These are phyloP conservation scores for Colletotrichum euphorbiae DNA, from an alignment of 2,329 filamentous ascomycete genomes.

Conservation along the genomic window DNA sequence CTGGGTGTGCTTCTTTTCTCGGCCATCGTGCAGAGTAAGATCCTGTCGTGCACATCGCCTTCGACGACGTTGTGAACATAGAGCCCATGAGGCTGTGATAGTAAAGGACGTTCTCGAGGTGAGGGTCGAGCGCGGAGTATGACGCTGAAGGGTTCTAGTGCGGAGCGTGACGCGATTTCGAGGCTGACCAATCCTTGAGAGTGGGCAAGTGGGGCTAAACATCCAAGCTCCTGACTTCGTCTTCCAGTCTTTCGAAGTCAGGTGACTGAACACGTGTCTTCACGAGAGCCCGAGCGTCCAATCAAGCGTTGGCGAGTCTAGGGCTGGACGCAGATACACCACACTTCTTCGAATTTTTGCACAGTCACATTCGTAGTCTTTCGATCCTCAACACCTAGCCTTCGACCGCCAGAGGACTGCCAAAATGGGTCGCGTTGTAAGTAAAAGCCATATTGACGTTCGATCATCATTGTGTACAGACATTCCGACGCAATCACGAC, in stretches of 20 bases:
- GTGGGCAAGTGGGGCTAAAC: no score
- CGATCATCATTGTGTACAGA: constrained; percentile 4
- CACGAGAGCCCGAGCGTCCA: constrained; percentile 28
- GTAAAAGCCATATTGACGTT: constrained; percentile 42
- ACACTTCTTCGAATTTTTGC: no score
- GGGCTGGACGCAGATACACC: no score
- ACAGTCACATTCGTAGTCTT: not conserved
- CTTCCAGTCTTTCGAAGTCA: not conserved
- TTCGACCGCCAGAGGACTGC: constrained; percentile 43
- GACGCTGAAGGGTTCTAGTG: no score
- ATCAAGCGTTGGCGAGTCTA: not conserved
- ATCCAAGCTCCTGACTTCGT: not conserved
- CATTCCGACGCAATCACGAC: constrained; percentile 6
- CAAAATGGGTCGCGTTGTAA: constrained; percentile 66
- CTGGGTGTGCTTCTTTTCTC: not conserved
- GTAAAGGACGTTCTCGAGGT: constrained; percentile 22
- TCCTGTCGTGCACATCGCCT: constrained; percentile 8
- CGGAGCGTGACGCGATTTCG: constrained; percentile 32
- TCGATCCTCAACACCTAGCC: constrained; percentile 37
- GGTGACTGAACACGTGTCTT: constrained; percentile 26
- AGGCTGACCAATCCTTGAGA: constrained; percentile 14
- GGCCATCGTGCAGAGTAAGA: not conserved
- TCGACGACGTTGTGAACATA: constrained; percentile 8
- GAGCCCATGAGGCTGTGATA: not conserved
- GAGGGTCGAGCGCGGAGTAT: constrained; percentile 37